Conservation (phyloP, 2,329 filamentous ascomycete genomes). For the Rhytidhysteron rufulum region DNA sequence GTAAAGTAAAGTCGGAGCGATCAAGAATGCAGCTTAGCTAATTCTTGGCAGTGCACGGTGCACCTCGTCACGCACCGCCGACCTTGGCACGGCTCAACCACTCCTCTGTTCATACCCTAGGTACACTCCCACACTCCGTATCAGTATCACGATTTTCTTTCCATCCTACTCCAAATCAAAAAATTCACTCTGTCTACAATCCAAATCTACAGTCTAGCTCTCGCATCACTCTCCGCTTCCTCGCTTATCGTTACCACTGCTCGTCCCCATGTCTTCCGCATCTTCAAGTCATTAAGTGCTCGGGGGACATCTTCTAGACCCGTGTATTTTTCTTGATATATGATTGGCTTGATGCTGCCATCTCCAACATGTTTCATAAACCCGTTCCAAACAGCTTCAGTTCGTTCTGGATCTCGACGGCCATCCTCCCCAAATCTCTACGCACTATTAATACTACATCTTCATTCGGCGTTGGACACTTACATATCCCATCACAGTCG, state of each 20-base stretch:
- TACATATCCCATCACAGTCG: slow-evolving; percentile 52
- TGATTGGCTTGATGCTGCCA: slow-evolving; percentile 48
- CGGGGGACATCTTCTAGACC: slow-evolving; percentile 49
- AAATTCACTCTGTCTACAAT: too few species aligned
- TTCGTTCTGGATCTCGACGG: slow-evolving; percentile 46
- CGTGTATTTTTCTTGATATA: slow-evolving; percentile 47
- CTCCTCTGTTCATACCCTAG: too few species aligned
- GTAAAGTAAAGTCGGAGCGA: too few species aligned
- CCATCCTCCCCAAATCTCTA: slow-evolving; percentile 57
- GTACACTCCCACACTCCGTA: too few species aligned
- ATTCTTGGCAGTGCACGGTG: too few species aligned
- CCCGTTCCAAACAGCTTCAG: slow-evolving; percentile 49
- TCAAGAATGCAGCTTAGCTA: too few species aligned
- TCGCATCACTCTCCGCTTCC: slow-evolving; percentile 13
- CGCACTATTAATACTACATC: not conserved
- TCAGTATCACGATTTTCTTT: too few species aligned
- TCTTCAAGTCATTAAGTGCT: slow-evolving; percentile 51
- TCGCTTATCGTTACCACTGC: slow-evolving; percentile 47
- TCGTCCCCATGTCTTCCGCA: slow-evolving; percentile 54
- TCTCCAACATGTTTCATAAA: slow-evolving; percentile 47
- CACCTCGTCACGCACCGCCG: too few species aligned
- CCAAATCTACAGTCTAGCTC: slow-evolving; percentile 2
- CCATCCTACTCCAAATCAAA: too few species aligned
- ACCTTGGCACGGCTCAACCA: too few species aligned
- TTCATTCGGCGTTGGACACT: slow-evolving; percentile 14